Conservation (phyloP, 345 rosid species). For the Populus nigra region DNA sequence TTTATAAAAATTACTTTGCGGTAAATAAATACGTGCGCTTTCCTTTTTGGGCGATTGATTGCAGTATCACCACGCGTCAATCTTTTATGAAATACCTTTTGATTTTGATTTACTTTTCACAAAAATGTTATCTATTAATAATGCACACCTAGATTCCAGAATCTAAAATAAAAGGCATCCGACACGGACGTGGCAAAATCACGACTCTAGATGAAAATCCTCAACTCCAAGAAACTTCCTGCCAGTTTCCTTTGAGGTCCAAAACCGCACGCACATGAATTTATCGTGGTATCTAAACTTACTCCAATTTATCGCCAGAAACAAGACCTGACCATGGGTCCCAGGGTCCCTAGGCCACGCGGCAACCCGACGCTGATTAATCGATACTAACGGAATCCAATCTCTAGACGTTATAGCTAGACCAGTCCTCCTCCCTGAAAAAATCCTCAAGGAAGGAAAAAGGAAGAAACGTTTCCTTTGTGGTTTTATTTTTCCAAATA, state of each 20-base stretch:
- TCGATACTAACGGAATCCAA: background rate
- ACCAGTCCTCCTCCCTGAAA: too few relatives aligned
- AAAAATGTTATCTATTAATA: too few relatives aligned
- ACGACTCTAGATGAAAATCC: background rate
- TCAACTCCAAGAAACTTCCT: background rate
- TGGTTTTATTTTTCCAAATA: too few relatives aligned
- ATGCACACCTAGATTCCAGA: too few relatives aligned
- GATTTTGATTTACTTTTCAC: too few relatives aligned
- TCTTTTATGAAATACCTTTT: too few relatives aligned
- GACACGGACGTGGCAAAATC: slow-evolving; percentile 4
- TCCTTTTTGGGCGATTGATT: too few relatives aligned
- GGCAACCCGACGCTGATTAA: slow-evolving; percentile 56
- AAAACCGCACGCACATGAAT: background rate
- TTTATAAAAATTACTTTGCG: too few relatives aligned
- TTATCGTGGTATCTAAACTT: slow-evolving; percentile 15
- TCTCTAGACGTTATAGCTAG: too few relatives aligned
- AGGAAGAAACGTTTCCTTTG: background rate
- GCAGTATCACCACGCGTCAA: too few relatives aligned
- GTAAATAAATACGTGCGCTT: too few relatives aligned
- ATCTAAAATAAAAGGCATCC: too few relatives aligned
- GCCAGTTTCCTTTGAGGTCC: slow-evolving; percentile 22
- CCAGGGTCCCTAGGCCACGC: slow-evolving; percentile 42
- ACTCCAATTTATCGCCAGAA: slow-evolving; percentile 13
- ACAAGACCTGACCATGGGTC: background rate
- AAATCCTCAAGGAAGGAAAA: background rate